These are phyloP conservation scores for Cucurbita moschata DNA, from an alignment of 306 rosid genomes.

Conservation along the genomic window DNA sequence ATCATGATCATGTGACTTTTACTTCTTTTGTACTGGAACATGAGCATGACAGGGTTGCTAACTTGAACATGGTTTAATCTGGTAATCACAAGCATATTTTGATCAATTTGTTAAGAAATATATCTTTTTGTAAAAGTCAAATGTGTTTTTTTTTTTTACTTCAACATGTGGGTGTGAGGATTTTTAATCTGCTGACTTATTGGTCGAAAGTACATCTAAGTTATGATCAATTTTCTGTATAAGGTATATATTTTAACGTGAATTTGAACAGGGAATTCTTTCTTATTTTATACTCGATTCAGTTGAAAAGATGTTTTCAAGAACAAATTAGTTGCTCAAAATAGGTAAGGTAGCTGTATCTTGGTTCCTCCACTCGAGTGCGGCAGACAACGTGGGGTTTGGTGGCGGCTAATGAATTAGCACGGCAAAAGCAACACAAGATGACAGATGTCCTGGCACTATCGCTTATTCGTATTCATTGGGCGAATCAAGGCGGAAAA, in stretches of 20 bases:
- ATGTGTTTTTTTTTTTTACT: too few relatives aligned
- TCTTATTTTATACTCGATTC: neutral
- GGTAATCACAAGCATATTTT: neutral
- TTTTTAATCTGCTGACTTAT: too few relatives aligned
- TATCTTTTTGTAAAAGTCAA: neutral
- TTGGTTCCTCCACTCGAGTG: neutral
- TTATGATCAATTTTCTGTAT: too few relatives aligned
- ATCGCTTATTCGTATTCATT: neutral
- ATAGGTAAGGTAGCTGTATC: neutral
- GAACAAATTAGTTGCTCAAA: neutral
- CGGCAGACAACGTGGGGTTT: neutral
- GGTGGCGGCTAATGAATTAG: neutral
- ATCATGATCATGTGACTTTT: neutral
- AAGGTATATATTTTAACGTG: neutral
- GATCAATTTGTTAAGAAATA: neutral
- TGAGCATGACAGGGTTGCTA: neutral
- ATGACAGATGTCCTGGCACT: neutral
- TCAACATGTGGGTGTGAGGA: too few relatives aligned
- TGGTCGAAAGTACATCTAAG: too few relatives aligned
- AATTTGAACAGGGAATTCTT: neutral
- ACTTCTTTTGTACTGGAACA: neutral
- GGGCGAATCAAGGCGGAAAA: neutral
- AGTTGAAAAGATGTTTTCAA: neutral
- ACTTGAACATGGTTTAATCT: neutral
- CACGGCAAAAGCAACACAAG: neutral